Conservation (phyloP, 140 eudicot species). For the Anethum foeniculum region DNA sequence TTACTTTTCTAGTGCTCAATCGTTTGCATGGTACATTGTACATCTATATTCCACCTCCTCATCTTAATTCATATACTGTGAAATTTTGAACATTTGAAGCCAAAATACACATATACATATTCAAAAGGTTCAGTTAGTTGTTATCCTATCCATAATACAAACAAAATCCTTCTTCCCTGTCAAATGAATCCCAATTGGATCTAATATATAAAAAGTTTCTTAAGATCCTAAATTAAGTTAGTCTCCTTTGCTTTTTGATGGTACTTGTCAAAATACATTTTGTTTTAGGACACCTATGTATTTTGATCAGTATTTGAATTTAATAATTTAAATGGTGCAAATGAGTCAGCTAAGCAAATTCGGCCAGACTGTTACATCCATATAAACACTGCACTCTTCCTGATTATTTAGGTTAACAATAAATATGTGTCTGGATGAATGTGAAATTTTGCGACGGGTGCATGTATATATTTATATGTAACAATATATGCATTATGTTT, state of each 20-base stretch:
- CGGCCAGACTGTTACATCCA: neutral
- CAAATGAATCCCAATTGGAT: neutral
- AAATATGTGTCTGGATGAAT: neutral
- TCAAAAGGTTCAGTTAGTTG: no score
- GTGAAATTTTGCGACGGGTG: neutral
- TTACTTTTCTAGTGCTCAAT: neutral
- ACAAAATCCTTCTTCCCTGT: neutral
- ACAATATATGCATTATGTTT: neutral
- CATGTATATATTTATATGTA: neutral
- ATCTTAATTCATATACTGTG: neutral
- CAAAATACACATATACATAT: neutral
- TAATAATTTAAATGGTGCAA: neutral
- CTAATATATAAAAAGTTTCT: neutral
- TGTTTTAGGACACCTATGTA: neutral
- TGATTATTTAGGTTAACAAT: neutral
- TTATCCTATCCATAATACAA: no score
- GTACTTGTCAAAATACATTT: neutral
- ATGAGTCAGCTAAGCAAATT: neutral
- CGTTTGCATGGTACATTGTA: neutral
- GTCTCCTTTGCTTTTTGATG: neutral
- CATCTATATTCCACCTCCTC: neutral
- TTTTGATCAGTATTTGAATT: neutral
- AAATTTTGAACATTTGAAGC: neutral
- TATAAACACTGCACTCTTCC: neutral
- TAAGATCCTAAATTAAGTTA: neutral